phyloP scores from a whole-genome alignment of 2,329 filamentous ascomycete species.

The Tolypocladium paradoxum region DNA sequence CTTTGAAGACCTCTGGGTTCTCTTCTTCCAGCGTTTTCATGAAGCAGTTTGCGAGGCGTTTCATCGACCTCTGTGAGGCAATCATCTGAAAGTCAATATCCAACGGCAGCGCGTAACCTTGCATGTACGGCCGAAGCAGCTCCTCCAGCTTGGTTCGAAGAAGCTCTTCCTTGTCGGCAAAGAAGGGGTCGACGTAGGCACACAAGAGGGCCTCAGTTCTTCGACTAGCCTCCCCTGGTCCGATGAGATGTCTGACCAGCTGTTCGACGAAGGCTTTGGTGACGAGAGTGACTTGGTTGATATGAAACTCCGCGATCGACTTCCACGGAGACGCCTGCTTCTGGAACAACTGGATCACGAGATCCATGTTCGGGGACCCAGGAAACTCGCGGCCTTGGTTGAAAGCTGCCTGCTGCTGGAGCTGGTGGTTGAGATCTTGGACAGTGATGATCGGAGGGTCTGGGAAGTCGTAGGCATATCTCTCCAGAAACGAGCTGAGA shows the following conservation, averaged over 20 bases:
- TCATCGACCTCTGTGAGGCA: not conserved
- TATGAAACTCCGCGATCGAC: constrained; percentile 22
- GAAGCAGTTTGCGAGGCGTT: not conserved
- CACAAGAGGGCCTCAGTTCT: constrained; percentile 13
- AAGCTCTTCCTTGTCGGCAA: constrained; percentile 19
- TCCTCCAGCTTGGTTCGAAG: constrained; percentile 34
- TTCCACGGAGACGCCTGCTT: constrained; percentile 27
- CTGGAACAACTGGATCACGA: constrained; percentile 28
- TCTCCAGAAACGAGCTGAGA: constrained; percentile 15
- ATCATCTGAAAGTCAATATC: constrained; percentile 24
- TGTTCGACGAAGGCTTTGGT: constrained; percentile 26
- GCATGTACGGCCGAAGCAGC: constrained; percentile 1
- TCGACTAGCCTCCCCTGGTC: not conserved
- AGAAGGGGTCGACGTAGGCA: constrained; percentile 9
- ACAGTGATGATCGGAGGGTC: constrained; percentile 13
- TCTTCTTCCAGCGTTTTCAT: not conserved
- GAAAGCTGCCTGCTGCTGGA: constrained; percentile 20
- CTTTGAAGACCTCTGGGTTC: not conserved
- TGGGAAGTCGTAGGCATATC: constrained; percentile 9
- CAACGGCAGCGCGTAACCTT: constrained; percentile 7
- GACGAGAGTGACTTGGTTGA: constrained; percentile 17
- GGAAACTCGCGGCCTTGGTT: constrained; percentile 32
- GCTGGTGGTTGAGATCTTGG: constrained; percentile 10
- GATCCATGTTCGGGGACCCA: constrained; percentile 22
- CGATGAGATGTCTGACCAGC: constrained; percentile 21